phyloP scores from a whole-genome alignment of 441 rosid genomes.

The Mallotus repandus region DNA sequence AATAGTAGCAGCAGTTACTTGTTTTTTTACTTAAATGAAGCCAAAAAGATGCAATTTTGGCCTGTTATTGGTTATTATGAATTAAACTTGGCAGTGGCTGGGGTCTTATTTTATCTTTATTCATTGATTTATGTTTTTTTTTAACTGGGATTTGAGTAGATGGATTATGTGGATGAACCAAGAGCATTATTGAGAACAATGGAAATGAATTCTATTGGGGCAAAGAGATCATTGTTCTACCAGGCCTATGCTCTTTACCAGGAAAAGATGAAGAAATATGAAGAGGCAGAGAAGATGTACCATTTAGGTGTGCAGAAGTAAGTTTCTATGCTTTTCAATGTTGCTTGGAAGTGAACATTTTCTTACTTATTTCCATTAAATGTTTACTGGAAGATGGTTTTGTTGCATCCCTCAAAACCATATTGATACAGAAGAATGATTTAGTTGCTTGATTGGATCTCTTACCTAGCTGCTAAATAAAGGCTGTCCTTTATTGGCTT shows the following conservation, averaged over 20 bases:
- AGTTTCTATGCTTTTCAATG: constrained; percentile 23
- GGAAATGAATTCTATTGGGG: constrained; percentile 76
- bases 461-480: background rate
- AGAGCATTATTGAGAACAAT: constrained; percentile 60
- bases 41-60: too few species aligned
- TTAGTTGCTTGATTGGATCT: background rate
- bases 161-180: constrained; percentile 93
- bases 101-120: background rate
- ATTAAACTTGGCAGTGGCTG: too few species aligned
- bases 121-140: constrained; percentile 2
- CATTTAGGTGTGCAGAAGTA: constrained; percentile 80
- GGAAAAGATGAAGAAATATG: constrained; percentile 82
- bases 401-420: background rate
- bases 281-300: constrained; percentile 92
- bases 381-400: background rate
- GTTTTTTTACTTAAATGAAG: too few species aligned
- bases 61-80: too few species aligned
- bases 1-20: too few species aligned
- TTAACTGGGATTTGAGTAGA: constrained; percentile 44
- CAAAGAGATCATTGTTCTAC: constrained; percentile 66
- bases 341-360: constrained; percentile 12
- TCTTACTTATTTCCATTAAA: background rate
- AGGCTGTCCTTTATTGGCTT: too few species aligned
- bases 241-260: constrained; percentile 89
- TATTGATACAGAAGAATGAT: background rate